Base-by-base conservation (phyloP, 2,329 filamentous ascomycete genomes). In the Sporothrix dimorphospora region DNA sequence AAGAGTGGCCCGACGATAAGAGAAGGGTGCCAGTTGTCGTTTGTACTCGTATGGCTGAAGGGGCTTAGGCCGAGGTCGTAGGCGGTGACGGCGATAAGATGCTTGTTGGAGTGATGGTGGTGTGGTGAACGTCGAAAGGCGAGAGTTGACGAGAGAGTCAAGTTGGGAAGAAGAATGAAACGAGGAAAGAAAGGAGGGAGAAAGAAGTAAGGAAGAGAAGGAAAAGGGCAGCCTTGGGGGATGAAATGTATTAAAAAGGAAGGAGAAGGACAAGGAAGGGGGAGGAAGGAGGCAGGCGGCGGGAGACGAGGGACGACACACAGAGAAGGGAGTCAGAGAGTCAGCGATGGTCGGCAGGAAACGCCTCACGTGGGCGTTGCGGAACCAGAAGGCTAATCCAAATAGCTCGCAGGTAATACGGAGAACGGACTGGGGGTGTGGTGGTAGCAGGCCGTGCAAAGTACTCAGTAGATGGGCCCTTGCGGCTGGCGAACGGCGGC, bases 311-410 rank as follows among this genome's bases (percentile, higher is more conserved):
- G 53, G 34, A 57, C 63, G 45, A 55, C 51, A 53, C 30, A 59
- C 42, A 16, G 24, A 57, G 34, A 45, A 9, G 42, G 16, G 69
- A 49, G 38, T 24, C 42, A 71, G 70, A 53, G 61, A 45, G 24
- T 63, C 55, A 71, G 59, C 57, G 69, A 71, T 71, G 21, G 59
- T 40, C 45, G 69, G 61, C 21, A 47, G 67, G 59, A 71, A 71
- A 71, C 69, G 69, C 47, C 69, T 70, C 69, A 70, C 57, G 57
- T 70, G 69, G 53, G 69, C 45, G 42, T 47, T 63, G 27, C 68
- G 40, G 55, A 65, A 63, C 68, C 67, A 47, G 6, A 70, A 49
- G 68, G 67, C 49, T 69, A 69, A 69, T 57, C 38, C 68, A 61
- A 59, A 59, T 70, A n/a, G 53, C 40, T 70, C 53, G 68, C 68